phyloP scores from a whole-genome alignment of 345 rosid species.

The Cardamine chenopodiifolia region DNA sequence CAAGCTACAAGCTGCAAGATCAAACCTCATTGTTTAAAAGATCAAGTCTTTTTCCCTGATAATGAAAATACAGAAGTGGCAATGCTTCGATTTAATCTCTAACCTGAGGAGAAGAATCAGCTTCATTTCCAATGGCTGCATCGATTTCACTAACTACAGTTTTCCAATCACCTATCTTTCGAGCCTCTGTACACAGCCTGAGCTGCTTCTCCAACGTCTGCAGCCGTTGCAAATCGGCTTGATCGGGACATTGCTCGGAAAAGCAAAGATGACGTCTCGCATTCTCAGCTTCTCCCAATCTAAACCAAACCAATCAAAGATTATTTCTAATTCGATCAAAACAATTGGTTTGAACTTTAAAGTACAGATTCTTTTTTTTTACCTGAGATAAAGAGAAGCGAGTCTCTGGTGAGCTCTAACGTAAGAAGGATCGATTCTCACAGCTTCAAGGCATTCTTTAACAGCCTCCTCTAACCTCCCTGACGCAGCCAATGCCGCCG shows the following conservation, averaged over 20 bases:
- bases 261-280: constrained; percentile 61
- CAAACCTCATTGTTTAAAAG: constrained; percentile 7
- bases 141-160: constrained; percentile 60
- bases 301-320: constrained; percentile 36
- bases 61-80: neutral
- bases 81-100: constrained; percentile 17
- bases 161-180: constrained; percentile 85
- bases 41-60: neutral
- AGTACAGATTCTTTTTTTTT: neutral
- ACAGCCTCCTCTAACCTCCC: constrained; percentile 82
- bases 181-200: constrained; percentile 63
- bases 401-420: constrained; percentile 82
- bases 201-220: constrained; percentile 80
- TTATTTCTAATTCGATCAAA: neutral
- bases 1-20: constrained; percentile 74
- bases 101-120: constrained; percentile 88
- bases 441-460: constrained; percentile 85
- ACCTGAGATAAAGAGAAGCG: constrained; percentile 86
- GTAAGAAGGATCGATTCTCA: constrained; percentile 71
- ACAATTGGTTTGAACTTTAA: neutral
- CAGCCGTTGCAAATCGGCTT: constrained; percentile 67
- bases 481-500: constrained; percentile 78
- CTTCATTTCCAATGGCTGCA: constrained; percentile 74
- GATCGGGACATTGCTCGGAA: constrained; percentile 69
- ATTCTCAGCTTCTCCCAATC: constrained; percentile 81